Percentiles rank a stretch among this genome's conserved stretches.
Conservation (phyloP, 495 filamentous ascomycete genomes). For the Cercophora samala region DNA sequence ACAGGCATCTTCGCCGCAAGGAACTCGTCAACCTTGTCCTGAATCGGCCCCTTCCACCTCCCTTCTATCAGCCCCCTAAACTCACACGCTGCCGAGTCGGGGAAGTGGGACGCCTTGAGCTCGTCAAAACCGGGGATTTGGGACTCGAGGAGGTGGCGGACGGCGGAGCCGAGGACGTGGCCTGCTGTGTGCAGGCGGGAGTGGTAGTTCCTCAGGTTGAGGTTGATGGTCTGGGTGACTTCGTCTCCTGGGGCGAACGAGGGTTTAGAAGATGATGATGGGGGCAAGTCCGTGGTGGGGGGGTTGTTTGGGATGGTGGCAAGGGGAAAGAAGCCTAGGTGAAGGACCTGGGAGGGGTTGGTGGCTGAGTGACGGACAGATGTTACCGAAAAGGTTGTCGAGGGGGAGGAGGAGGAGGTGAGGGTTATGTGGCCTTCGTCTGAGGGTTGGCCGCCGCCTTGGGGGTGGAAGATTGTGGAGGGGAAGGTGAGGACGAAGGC, state of each 20-base stretch:
- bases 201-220: slow-evolving; percentile 51
- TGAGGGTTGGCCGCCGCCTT: slow-evolving; percentile 64
- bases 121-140: slow-evolving; percentile 53
- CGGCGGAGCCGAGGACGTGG: slow-evolving; percentile 58
- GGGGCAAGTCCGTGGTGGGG: no score
- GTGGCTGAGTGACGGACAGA: slow-evolving; percentile 48
- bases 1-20: slow-evolving; percentile 51
- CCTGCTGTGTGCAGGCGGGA: slow-evolving; percentile 64
- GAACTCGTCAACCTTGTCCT: slow-evolving; percentile 51
- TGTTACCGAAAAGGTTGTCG: slow-evolving; percentile 45
- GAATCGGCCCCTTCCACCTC: slow-evolving; percentile 56
- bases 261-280: no score
- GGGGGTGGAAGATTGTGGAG: slow-evolving; percentile 63
- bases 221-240: slow-evolving; percentile 52
- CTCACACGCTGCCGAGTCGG: slow-evolving; percentile 56
- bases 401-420: slow-evolving; percentile 21
- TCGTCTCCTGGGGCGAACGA: slow-evolving; percentile 38
- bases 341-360: slow-evolving; percentile 51
- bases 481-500: slow-evolving; percentile 51
- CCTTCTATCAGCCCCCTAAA: slow-evolving; percentile 59
- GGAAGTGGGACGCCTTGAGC: slow-evolving; percentile 61
- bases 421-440: slow-evolving; percentile 52
- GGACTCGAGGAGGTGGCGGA: slow-evolving; percentile 51
- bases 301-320: not conserved
- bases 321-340: slow-evolving; percentile 52